Evolutionary conservation across 2,329 filamentous ascomycete genomes (phyloP), one percentile per base, ranked within the genome.

Genomic region (Calonectria hawksworthii): DNA sequence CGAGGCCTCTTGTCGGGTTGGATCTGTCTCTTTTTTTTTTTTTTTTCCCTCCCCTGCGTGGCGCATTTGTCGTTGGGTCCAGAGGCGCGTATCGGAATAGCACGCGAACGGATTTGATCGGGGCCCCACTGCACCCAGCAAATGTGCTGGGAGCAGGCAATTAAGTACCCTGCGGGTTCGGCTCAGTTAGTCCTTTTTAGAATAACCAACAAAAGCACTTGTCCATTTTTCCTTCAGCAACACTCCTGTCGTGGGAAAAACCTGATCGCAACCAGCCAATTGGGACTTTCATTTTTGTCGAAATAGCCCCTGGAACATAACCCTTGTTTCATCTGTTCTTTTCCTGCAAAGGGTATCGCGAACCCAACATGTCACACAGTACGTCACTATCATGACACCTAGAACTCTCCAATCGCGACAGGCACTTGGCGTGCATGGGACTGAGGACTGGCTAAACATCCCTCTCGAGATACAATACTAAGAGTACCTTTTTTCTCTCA

Each of bases 361-460:
- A 63, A 63, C 10, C 13, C 79, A 83, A 72, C 63, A 87, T 87
- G 84, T 84, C 86, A 32, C 86, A 87, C 76, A 91, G 88, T 90
- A 87, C 77, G 85, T 78, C 26, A n/a, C 26, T 38, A 59, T 67
- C 41, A 41, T 63, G 23, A 63, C 36, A 41, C 56, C 36, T 28
- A 21, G 38, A 9, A 4, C 10, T 47, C 23, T 28, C 23, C 23
- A 5, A 38, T 26, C 36, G 23, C 14, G 36, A 14, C 36, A 16
- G 18, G 3, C 34, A 38, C 6, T 41, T 41, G 23, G 34, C 21
- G 10, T n/a, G n/a, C n/a, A n/a, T n/a, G 9, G 41, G 21, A 23
- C 13, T 54, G 14, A 26, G 4, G 34, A 16, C 34, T 18, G 11
- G 34, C 36, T 16, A 41, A 26, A 18, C 21, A 2, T 9, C 13